These are phyloP conservation scores for Aspergillus sp. DNA, from an alignment of 2,329 filamentous ascomycete species.

Conservation along the genomic window DNA sequence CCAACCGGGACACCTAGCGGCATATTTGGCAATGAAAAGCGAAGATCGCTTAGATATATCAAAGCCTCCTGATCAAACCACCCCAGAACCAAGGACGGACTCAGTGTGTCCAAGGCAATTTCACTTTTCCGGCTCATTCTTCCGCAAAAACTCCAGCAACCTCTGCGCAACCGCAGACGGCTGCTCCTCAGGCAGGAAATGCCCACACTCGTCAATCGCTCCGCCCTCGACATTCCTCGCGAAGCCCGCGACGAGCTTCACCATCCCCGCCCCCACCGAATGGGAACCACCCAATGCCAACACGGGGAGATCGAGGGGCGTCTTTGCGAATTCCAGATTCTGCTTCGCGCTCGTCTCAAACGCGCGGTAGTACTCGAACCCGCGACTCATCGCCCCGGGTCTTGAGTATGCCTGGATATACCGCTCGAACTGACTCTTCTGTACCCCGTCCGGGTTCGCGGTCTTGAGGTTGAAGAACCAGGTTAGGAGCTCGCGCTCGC, in stretches of 20 bases:
- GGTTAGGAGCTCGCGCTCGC: constrained; percentile 29
- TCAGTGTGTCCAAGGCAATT: not conserved
- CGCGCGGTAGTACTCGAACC: constrained; percentile 34
- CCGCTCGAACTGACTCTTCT: constrained; percentile 21
- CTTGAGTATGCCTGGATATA: constrained; percentile 30
- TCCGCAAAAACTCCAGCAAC: constrained; percentile 23
- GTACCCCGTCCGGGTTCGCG: constrained; percentile 18
- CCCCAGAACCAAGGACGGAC: no score
- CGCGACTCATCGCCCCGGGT: constrained; percentile 31
- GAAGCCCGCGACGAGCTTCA: constrained; percentile 22
- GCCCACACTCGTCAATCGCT: constrained; percentile 30
- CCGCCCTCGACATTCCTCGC: constrained; percentile 27
- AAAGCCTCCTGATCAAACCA: no score
- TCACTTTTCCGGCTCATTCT: not conserved
- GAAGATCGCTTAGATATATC: no score
- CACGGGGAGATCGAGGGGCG: constrained; percentile 25
- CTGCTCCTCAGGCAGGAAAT: constrained; percentile 33
- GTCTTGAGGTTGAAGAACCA: constrained; percentile 33
- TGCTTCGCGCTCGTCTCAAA: constrained; percentile 27
- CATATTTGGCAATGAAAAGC: no score
- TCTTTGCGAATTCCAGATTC: constrained; percentile 28
- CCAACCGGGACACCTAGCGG: no score
- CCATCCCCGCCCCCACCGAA: constrained; percentile 21
- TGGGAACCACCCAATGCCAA: constrained; percentile 23
- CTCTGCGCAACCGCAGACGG: constrained; percentile 24